Evolutionary conservation across 495 filamentous ascomycete species (phyloP), one percentile per base, ranked within the genome.

Genomic region (Pyrenopolyporus hunteri): DNA sequence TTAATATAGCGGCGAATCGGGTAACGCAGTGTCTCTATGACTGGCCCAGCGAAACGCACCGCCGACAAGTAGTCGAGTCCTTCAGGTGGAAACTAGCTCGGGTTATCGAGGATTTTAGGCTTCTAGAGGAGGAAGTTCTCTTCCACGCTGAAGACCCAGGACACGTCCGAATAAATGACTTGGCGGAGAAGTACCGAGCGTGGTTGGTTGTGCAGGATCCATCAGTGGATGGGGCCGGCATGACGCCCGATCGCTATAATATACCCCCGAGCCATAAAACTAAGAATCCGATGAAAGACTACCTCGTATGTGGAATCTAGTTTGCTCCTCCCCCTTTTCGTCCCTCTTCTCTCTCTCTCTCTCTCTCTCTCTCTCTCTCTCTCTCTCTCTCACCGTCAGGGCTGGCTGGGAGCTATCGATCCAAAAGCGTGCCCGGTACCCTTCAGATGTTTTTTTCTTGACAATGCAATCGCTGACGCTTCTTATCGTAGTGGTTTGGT

Each of bases 401-500:
- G 35, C 7, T 14, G 2, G 14, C 17, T 16, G n/a, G 35, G 6
- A 39, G 7, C 35, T 39, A 39, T 39, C 35, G 6, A 17, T 14
- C 11, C 11, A 11, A 7, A 39, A 3, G 17, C 35, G 7, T 36
- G n/a, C n/a, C n/a, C n/a, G n/a, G n/a, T n/a, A n/a, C n/a, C n/a
- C n/a, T n/a, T n/a, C n/a, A n/a, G n/a, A n/a, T n/a, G n/a, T n/a
- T n/a, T n/a, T n/a, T n/a, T n/a, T n/a, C n/a, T 11, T 22, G 14
- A 32, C 33, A 44, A 31, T 17, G 17, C 17, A 17, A 37, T 13
- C 8, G 31, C 31, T 51, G 20, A 59, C 36, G 14, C 1, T 8
- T 45, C 4, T 13, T 17, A 19, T 44, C 10, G 17, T 32, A 58
- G 55, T 68, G 48, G 47, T 68, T 51, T 14, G 66, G 66, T 3